Evolutionary conservation across 495 filamentous ascomycete species (phyloP), one percentile per base, ranked within the genome.

Genomic region (Letharia lupina): DNA sequence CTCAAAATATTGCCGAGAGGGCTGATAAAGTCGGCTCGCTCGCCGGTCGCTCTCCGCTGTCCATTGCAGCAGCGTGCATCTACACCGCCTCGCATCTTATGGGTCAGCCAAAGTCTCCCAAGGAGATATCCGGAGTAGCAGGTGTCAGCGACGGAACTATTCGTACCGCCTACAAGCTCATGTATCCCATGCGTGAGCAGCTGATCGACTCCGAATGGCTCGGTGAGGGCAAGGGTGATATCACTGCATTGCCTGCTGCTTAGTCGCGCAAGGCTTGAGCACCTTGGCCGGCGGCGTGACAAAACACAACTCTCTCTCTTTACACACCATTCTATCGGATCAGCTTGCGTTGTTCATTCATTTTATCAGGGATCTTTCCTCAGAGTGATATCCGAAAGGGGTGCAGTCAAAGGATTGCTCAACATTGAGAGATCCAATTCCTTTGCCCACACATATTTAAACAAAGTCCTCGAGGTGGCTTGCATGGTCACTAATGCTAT

Each of bases 81-180:
- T 98, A 94, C 80, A 93, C 96, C 85, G 87, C 91, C 11, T 91
- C 90, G 0, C 83, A 91, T 72, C 80, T 97, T 31, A 87, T 93
- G 82, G 90, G 87, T 58, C 81, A 90, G 48, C 76, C 83, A n/a
- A 89, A 88, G 73, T 81, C 83, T 9, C 86, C 93, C 50, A 94
- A 93, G 75, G 89, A 96, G 63, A 96, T 98, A 68, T 87, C 88
- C 1, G 65, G 67, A 2, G 87, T 94, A 23, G 89, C 88, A 7
- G 89, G 90, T 66, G 94, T 97, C 40, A 96, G 91, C 72, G 94
- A 98, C 70, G 92, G 93, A 58, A 98, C 94, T 2, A 96, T 98
- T 68, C 89, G 93, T 59, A 92, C 90, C 59, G 91, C 95, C 0
- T 98, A 98, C 79, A 93, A 94, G 72, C 84, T 88, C 71, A 82